Evolutionary conservation across 441 rosid genomes (phyloP), one percentile per base, ranked within the genome.

Genomic region (Croton laevigatus): DNA sequence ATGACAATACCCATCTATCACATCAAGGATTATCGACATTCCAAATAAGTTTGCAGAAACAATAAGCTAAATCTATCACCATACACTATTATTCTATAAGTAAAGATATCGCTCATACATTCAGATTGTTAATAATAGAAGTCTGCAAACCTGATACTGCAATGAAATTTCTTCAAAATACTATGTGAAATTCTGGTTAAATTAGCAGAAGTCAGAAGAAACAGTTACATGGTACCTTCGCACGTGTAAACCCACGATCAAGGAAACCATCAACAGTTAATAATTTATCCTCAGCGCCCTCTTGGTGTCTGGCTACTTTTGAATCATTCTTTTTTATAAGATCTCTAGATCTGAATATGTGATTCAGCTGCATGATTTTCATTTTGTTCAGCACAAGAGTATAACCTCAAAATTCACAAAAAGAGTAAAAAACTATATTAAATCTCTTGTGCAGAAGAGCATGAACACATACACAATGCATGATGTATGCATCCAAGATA

Each of bases 181-280:
- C 38, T 48, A 38, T 3, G 52, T 11, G n/a, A 22, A 38, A 5
- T 38, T 53, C 23, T 27, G 19, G 52, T 42, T 34, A 51, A 22
- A 45, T 62, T 23, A 7, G 54, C 20, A 55, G 60, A 44, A 17
- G 14, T 34, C 38, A 48, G 17, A 40, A 32, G 42, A 74, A 80
- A 64, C 62, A 54, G 77, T 54, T 66, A n/a, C 16, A 68, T 20
- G 36, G 66, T 79, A 92, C 99, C 99, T 94, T 94, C 17, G 99
- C 93, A 81, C 98, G 99, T 69, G 99, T 92, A 79, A 92, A 94
- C 62, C 99, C 99, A 62, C 81, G 97, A 81, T 94, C 99, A 80
- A 82, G 93, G 70, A 86, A 86, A 70, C 70, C 81, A 83, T 85
- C 89, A 54, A 75, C 84, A 83, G 75, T 62, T 65, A 88, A 78